Percentiles rank a stretch among this genome's conserved stretches.
Conservation (phyloP, 805 yeast genomes). For the Teunomyces cretensis region DNA sequence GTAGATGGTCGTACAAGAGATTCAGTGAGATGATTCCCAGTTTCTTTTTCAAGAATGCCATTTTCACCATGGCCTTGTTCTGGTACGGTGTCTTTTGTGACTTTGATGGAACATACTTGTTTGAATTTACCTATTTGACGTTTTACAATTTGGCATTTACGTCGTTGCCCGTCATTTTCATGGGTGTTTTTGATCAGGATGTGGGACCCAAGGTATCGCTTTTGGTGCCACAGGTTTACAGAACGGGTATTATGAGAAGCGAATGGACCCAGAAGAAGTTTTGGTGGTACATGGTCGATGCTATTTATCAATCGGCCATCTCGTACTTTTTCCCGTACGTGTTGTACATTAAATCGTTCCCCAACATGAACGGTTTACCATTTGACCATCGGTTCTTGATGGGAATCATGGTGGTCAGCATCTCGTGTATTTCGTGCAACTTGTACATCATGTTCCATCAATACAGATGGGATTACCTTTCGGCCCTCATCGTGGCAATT, state of each 20-base stretch:
- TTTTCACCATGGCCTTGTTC: constrained; percentile 70
- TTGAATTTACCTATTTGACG: constrained; percentile 76
- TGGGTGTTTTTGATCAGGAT: constrained; percentile 77
- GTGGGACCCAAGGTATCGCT: constrained; percentile 64
- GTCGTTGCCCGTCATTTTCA: constrained; percentile 70
- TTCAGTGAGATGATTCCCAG: constrained; percentile 77
- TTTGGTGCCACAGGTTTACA: constrained; percentile 68
- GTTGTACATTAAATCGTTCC: constrained; percentile 43
- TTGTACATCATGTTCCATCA: constrained; percentile 66
- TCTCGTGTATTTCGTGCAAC: constrained; percentile 65
- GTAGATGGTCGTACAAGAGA: constrained; percentile 80
- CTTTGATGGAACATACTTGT: constrained; percentile 75
- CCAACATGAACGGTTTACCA: constrained; percentile 52
- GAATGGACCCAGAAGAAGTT: constrained; percentile 66
- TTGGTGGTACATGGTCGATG: constrained; percentile 64
- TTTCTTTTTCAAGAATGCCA: constrained; percentile 74
- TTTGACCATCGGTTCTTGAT: constrained; percentile 70
- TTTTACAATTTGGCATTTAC: constrained; percentile 80
- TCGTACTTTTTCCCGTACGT: constrained; percentile 69
- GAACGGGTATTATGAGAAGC: constrained; percentile 60
- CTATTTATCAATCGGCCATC: constrained; percentile 67
- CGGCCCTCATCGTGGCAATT: constrained; percentile 50
- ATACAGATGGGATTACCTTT: constrained; percentile 76
- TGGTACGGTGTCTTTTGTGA: constrained; percentile 72
- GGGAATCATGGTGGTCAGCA: constrained; percentile 61